Conservation (phyloP, 345 rosid genomes). For the Tarenaya hassleriana region DNA sequence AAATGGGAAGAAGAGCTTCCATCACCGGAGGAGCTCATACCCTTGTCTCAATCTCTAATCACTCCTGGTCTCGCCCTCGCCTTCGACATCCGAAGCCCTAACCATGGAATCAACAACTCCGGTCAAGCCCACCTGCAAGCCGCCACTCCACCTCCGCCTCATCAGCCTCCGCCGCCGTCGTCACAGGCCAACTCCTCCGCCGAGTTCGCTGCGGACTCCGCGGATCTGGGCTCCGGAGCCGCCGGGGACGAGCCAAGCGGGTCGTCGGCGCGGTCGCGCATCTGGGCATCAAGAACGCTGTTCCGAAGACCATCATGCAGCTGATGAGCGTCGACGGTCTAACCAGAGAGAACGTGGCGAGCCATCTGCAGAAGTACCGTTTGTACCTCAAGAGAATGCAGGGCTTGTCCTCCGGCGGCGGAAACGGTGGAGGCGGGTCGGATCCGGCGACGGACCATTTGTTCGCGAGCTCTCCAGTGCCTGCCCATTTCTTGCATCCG, state of each 20-base stretch:
- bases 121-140: constrained; percentile 19
- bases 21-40: constrained; percentile 80
- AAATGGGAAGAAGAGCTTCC: constrained; percentile 93
- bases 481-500: constrained; percentile 77
- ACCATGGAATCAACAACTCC: constrained; percentile 3
- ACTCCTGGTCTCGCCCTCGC: constrained; percentile 91
- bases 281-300: constrained; percentile 80
- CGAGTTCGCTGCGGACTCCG: constrained; percentile 65
- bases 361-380: constrained; percentile 74
- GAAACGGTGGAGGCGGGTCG: constrained; percentile 29
- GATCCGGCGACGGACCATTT: constrained; percentile 75
- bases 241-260: constrained; percentile 71
- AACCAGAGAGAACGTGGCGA: constrained; percentile 79
- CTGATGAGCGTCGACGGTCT: constrained; percentile 81
- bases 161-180: constrained; percentile 25
- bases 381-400: constrained; percentile 69
- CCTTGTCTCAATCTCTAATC: constrained; percentile 82
- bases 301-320: constrained; percentile 87
- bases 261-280: constrained; percentile 84
- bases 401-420: constrained; percentile 52
- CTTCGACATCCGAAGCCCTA: constrained; percentile 58
- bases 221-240: constrained; percentile 88
- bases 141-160: constrained; percentile 27
- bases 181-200: constrained; percentile 41
- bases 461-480: constrained; percentile 86